Evolutionary conservation across 208 protist species (phyloP).

Genomic region (Trypanosoma vivax): DNA sequence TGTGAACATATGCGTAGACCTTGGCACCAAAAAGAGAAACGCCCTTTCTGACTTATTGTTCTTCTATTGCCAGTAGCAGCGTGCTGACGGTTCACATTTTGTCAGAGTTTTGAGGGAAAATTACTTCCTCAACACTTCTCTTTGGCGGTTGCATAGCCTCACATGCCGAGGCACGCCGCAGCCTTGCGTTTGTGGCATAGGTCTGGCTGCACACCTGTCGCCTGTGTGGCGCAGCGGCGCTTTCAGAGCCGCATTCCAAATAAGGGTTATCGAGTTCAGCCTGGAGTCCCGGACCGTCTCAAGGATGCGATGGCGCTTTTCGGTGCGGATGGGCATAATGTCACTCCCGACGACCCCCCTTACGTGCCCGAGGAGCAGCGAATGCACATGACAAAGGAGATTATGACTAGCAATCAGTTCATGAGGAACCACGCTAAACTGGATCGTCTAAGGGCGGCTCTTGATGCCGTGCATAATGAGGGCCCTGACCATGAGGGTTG

Average conservation of each 20-base stretch:
- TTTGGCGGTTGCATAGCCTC: not conserved
- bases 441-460: conserved; percentile 63
- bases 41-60: not conserved
- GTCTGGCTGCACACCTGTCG: not conserved
- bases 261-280: conserved; percentile 75
- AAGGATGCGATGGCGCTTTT: conserved; percentile 70
- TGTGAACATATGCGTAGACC: no score
- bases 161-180: not conserved
- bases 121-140: not conserved
- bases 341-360: conserved; percentile 42
- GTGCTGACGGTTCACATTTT: no score
- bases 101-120: not conserved
- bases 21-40: no score
- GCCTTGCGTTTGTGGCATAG: not conserved
- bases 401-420: conserved; percentile 55
- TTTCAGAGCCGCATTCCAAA: conserved; percentile 48
- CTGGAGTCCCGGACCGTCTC: conserved; percentile 66
- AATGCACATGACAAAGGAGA: conserved; percentile 47
- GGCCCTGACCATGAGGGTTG: conserved; percentile 42
- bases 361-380: conserved; percentile 75
- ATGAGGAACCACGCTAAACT: conserved; percentile 61
- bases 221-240: conserved; percentile 9
- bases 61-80: not conserved
- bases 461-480: conserved; percentile 63
- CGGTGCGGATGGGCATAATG: conserved; percentile 42